Evolutionary conservation across 441 rosid species (phyloP).

Genomic region (Adansonia rubrostipa): DNA sequence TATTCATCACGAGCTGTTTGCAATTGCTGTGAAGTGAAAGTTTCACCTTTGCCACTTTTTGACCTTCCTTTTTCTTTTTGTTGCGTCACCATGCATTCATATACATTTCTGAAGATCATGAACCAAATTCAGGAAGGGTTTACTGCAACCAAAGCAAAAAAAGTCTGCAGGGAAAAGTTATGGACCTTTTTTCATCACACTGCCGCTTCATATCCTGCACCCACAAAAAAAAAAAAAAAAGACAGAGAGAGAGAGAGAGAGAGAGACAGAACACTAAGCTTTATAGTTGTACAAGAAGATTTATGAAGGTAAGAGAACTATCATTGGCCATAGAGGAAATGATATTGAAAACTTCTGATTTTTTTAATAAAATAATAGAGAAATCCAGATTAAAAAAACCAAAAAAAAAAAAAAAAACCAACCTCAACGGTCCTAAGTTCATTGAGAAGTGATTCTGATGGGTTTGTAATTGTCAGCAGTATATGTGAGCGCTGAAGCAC

Average conservation of each 20-base stretch:
- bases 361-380: conserved; percentile 7
- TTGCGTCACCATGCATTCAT: conserved; percentile 79
- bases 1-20: conserved; percentile 78
- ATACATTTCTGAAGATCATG: conserved; percentile 63
- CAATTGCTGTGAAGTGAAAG: conserved; percentile 56
- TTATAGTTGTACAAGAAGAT: not conserved
- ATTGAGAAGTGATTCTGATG: conserved; percentile 88
- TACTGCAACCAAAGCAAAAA: conserved; percentile 23
- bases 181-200: conserved; percentile 91
- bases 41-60: conserved; percentile 74
- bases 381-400: not conserved
- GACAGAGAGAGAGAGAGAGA: too few species aligned
- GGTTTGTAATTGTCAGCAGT: conserved; percentile 76
- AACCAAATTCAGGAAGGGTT: conserved; percentile 34
- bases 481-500: conserved; percentile 80
- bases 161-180: conserved; percentile 21
- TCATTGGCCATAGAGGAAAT: not conserved
- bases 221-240: conserved; percentile 2
- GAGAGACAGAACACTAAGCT: not conserved
- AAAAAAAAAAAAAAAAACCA: conserved; percentile 28
- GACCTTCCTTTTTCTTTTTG: conserved; percentile 82
- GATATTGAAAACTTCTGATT: not conserved
- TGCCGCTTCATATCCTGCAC: conserved; percentile 98
- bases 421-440: conserved; percentile 98
- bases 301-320: not conserved